phyloP scores from a whole-genome alignment of 2,329 filamentous ascomycete species.

The Epicoccum nigrum region DNA sequence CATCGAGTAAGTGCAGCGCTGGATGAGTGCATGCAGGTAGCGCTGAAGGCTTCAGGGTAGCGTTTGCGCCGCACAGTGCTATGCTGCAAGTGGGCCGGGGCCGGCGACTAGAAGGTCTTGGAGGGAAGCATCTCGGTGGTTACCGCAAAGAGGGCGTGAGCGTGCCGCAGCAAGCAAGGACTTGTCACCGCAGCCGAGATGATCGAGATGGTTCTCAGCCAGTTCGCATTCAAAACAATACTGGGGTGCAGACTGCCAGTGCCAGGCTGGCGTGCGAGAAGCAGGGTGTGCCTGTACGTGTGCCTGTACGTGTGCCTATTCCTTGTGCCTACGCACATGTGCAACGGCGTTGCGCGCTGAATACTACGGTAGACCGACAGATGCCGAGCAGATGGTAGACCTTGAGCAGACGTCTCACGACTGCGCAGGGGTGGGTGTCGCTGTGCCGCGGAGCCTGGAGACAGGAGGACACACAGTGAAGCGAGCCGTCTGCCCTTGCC shows the following conservation, averaged over 20 bases:
- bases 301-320: neutral
- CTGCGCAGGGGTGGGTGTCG: slow-evolving; percentile 5
- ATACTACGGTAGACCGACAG: no score
- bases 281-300: neutral
- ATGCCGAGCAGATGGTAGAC: no score
- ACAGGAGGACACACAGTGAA: slow-evolving; percentile 1
- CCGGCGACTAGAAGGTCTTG: slow-evolving; percentile 3
- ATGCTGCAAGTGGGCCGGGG: slow-evolving; percentile 11
- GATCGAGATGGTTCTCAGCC: neutral
- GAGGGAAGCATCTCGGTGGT: slow-evolving; percentile 7
- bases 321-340: no score
- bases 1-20: slow-evolving; percentile 5
- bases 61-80: slow-evolving; percentile 16
- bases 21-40: neutral
- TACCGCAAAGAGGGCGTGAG: slow-evolving; percentile 13
- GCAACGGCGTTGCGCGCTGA: no score
- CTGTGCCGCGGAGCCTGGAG: neutral
- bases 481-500: slow-evolving; percentile 1
- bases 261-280: neutral
- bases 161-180: slow-evolving; percentile 5
- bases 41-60: slow-evolving; percentile 12
- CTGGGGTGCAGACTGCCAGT: no score
- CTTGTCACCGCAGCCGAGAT: neutral
- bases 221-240: neutral
- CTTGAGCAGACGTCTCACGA: slow-evolving; percentile 7